phyloP scores from a whole-genome alignment of 108 stramenopile species.

The Cylindrotheca closterium region DNA sequence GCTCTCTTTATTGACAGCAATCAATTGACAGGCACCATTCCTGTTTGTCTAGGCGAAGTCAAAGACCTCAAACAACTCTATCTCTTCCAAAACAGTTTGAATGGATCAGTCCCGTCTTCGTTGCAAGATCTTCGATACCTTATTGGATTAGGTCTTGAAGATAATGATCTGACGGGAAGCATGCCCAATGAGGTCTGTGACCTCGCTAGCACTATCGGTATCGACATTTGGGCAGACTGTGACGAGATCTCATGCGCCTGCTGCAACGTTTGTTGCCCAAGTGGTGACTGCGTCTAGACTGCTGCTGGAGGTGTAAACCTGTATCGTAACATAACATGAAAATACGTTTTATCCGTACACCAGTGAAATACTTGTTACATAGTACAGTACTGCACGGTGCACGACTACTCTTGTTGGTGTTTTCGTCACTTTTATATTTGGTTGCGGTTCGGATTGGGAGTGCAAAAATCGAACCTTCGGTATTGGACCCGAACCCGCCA shows the following conservation, averaged over 20 bases:
- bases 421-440: too few relatives aligned
- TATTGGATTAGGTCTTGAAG: constrained; percentile 52
- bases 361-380: not conserved
- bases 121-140: constrained; percentile 18
- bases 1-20: constrained; percentile 54
- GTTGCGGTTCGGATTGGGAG: too few relatives aligned
- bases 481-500: too few relatives aligned
- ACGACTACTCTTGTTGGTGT: too few relatives aligned
- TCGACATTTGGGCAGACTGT: constrained; percentile 48
- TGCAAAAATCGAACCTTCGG: too few relatives aligned
- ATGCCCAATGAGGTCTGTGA: constrained; percentile 47
- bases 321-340: not conserved
- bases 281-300: constrained; percentile 14
- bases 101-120: constrained; percentile 37
- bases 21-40: constrained; percentile 54
- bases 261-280: constrained; percentile 32
- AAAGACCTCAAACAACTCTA: constrained; percentile 54
- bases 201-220: constrained; percentile 2
- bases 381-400: too few relatives aligned
- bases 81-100: constrained; percentile 46
- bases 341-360: not conserved
- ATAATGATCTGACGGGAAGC: constrained; percentile 52
- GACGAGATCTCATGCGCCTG: constrained; percentile 22
- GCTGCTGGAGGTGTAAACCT: too few relatives aligned
- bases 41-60: constrained; percentile 55